Evolutionary conservation across 2,329 filamentous ascomycete species (phyloP).

Genomic region (Fusarium sp.): DNA sequence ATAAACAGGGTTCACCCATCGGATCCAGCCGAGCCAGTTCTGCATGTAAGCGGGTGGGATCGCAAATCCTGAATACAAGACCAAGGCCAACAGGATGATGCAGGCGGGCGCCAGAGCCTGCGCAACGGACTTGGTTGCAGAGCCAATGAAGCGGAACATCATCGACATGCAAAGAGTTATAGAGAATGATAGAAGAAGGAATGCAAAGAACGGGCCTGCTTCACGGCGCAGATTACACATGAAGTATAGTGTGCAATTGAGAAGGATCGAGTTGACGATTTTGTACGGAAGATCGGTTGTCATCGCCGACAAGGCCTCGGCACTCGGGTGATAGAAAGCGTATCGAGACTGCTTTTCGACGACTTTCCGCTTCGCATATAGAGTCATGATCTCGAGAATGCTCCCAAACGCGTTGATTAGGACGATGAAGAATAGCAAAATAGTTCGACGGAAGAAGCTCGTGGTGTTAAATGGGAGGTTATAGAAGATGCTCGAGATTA

Average conservation of each 20-base stretch:
- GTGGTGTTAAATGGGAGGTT: slow-evolving; percentile 7
- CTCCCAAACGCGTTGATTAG: slow-evolving; percentile 33
- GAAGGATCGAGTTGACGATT: slow-evolving; percentile 48
- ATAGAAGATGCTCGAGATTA: slow-evolving; percentile 34
- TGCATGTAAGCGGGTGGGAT: slow-evolving; percentile 58
- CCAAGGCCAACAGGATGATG: slow-evolving; percentile 45
- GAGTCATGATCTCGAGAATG: slow-evolving; percentile 32
- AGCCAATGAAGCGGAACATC: slow-evolving; percentile 57
- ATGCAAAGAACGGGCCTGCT: slow-evolving; percentile 60
- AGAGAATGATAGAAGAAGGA: slow-evolving; percentile 56
- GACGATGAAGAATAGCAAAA: slow-evolving; percentile 30
- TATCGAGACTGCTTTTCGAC: slow-evolving; percentile 48
- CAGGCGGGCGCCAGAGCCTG: slow-evolving; percentile 38
- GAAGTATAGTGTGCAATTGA: slow-evolving; percentile 63
- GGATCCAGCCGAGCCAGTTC: slow-evolving; percentile 62
- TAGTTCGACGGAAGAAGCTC: slow-evolving; percentile 16
- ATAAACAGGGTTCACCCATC: slow-evolving; percentile 70
- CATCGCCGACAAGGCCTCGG: slow-evolving; percentile 34
- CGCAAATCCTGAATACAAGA: slow-evolving; percentile 61
- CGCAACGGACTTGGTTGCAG: slow-evolving; percentile 28
- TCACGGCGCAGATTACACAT: slow-evolving; percentile 70
- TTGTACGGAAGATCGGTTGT: slow-evolving; percentile 33
- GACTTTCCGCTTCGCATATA: slow-evolving; percentile 41
- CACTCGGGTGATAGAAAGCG: slow-evolving; percentile 45
- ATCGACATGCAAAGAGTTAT: slow-evolving; percentile 71